Conservation (phyloP, 805 yeast species). For the Saccharomycopsis fodiens region DNA sequence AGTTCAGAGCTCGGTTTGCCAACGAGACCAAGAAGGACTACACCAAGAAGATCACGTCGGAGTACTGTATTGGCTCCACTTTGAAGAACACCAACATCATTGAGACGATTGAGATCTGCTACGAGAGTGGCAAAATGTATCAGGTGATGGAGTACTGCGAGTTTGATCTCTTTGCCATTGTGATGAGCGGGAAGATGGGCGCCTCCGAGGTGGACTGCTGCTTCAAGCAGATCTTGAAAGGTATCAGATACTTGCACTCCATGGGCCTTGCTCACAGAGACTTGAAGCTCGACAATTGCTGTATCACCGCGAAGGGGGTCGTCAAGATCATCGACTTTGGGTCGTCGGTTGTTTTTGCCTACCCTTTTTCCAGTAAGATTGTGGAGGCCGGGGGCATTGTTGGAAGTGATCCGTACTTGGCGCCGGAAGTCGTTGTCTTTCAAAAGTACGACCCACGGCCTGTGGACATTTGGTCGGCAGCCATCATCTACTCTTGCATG, state of each 20-base stretch:
- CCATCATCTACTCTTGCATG: constrained; percentile 90
- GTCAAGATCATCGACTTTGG: constrained; percentile 92
- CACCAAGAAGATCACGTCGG: constrained; percentile 87
- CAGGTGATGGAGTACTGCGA: constrained; percentile 96
- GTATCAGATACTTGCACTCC: constrained; percentile 71
- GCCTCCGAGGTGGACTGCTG: constrained; percentile 77
- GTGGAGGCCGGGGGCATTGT: constrained; percentile 80
- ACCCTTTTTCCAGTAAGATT: constrained; percentile 68
- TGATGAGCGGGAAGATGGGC: constrained; percentile 87
- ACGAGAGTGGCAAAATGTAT: constrained; percentile 76
- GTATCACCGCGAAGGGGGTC: constrained; percentile 71
- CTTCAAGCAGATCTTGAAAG: constrained; percentile 77
- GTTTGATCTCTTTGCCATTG: constrained; percentile 86
- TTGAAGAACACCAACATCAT: constrained; percentile 84
- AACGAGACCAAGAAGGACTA: constrained; percentile 78
- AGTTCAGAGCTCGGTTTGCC: constrained; percentile 69
- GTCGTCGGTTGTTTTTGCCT: constrained; percentile 83
- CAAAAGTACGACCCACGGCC: constrained; percentile 85
- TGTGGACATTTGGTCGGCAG: constrained; percentile 90
- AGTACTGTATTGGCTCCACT: constrained; percentile 89
- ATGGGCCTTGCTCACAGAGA: constrained; percentile 90
- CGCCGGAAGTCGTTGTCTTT: constrained; percentile 86
- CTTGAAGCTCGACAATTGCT: constrained; percentile 88
- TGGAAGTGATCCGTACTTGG: constrained; percentile 83
- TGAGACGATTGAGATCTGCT: constrained; percentile 84